A percentile compares a stretch with the other conserved stretches of the same genome.
Evolutionary conservation across 305 asterid genomes (phyloP).

Genomic region (Solanum hybrid): DNA sequence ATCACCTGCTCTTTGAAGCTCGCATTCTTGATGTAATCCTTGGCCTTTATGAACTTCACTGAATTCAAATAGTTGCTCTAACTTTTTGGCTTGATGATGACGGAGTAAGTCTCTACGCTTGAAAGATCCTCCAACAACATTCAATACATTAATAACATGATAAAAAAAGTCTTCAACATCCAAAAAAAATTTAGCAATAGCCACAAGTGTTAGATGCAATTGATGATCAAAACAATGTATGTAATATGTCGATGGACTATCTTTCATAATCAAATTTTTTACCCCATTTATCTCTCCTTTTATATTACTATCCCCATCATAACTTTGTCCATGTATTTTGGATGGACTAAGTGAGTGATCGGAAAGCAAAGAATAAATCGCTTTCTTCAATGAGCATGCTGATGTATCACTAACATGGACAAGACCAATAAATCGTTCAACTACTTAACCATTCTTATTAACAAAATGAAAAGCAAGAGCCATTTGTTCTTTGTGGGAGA

Average conservation of each 20-base stretch:
- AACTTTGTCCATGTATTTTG: background rate
- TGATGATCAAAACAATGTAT: background rate
- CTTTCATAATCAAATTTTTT: background rate
- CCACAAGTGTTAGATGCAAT: no score
- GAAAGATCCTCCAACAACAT: no score
- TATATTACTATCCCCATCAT: background rate
- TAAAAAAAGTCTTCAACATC: no score
- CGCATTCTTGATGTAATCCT: no score
- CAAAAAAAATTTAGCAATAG: no score
- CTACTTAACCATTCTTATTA: background rate
- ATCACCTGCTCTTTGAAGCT: no score
- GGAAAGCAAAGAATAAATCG: background rate
- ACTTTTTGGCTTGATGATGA: no score
- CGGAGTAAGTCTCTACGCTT: no score
- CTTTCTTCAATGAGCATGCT: background rate
- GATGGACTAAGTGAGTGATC: background rate
- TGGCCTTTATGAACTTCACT: no score
- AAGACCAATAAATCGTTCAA: no score
- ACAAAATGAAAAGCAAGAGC: background rate
- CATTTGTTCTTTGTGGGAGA: background rate
- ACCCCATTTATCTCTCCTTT: background rate
- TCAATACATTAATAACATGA: no score
- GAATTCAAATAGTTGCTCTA: no score
- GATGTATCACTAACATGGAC: background rate
- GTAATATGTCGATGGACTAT: background rate